A percentile compares a stretch with the other conserved stretches of the same genome.
Evolutionary conservation across 2,329 filamentous ascomycete genomes (phyloP).

Genomic region (Ascochyta viciae-villosae): DNA sequence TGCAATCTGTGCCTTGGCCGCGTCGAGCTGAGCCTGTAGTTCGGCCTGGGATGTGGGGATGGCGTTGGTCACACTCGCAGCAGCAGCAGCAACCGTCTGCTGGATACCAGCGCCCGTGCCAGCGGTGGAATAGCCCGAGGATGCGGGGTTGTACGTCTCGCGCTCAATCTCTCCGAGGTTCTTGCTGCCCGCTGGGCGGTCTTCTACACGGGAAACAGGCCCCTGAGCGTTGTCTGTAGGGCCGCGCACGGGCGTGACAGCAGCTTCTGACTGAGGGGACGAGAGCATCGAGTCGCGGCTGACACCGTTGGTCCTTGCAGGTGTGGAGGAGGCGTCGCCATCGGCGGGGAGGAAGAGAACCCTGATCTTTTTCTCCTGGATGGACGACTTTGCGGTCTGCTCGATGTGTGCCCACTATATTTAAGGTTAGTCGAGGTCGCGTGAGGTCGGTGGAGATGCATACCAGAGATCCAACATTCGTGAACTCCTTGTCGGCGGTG

Average conservation of each 20-base stretch:
- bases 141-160: constrained; percentile 52
- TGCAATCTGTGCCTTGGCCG: constrained; percentile 76
- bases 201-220: constrained; percentile 49
- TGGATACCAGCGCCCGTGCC: constrained; percentile 35
- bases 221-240: constrained; percentile 41
- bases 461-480: constrained; percentile 82
- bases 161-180: constrained; percentile 51
- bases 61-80: constrained; percentile 57
- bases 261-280: constrained; percentile 60
- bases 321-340: constrained; percentile 46
- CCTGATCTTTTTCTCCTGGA: constrained; percentile 95
- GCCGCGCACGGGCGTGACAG: constrained; percentile 55
- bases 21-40: constrained; percentile 73
- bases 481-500: constrained; percentile 81
- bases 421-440: constrained; percentile 17
- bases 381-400: constrained; percentile 74
- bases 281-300: constrained; percentile 51
- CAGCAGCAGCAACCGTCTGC: constrained; percentile 53
- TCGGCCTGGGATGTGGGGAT: constrained; percentile 64
- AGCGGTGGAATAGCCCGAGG: constrained; percentile 24
- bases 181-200: constrained; percentile 49
- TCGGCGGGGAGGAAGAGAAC: constrained; percentile 80
- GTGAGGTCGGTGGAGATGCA: constrained; percentile 37
- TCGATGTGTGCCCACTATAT: constrained; percentile 76
- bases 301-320: constrained; percentile 45